Percentiles rank a stretch among this genome's conserved stretches.
Evolutionary conservation across 192 early-diverging fungal species (phyloP).

Genomic region (Podila epigama): DNA sequence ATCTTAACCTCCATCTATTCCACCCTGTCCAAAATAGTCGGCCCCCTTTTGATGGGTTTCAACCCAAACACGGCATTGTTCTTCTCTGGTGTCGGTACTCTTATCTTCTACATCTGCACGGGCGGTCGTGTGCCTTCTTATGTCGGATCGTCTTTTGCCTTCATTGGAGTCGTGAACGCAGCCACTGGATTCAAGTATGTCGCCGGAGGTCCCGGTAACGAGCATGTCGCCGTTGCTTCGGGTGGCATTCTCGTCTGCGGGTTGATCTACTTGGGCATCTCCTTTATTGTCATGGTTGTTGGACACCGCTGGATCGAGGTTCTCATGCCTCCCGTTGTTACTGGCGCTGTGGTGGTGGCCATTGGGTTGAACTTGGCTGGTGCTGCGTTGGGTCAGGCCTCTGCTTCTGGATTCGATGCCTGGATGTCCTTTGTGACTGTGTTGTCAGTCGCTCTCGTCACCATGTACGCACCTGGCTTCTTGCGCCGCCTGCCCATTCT

Average conservation of each 20-base stretch:
- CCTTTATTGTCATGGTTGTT: slow-evolving; percentile 48
- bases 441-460: slow-evolving; percentile 50
- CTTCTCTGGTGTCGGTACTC: slow-evolving; percentile 61
- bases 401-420: slow-evolving; percentile 46
- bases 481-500: slow-evolving; percentile 59
- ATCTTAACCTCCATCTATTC: neutral
- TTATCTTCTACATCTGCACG: slow-evolving; percentile 61
- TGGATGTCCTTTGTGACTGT: slow-evolving; percentile 63
- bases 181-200: slow-evolving; percentile 55
- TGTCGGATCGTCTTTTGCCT: slow-evolving; percentile 64
- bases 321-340: slow-evolving; percentile 63
- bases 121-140: slow-evolving; percentile 65
- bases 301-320: slow-evolving; percentile 58
- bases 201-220: slow-evolving; percentile 46
- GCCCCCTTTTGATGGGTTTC: slow-evolving; percentile 21
- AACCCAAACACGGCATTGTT: slow-evolving; percentile 52
- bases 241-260: slow-evolving; percentile 65
- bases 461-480: slow-evolving; percentile 56
- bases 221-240: slow-evolving; percentile 51
- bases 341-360: slow-evolving; percentile 61
- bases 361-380: slow-evolving; percentile 61
- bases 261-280: slow-evolving; percentile 52
- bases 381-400: slow-evolving; percentile 52
- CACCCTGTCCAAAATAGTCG: neutral
- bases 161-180: slow-evolving; percentile 58